phyloP scores from a whole-genome alignment of 805 yeast species.

The Ogataea sp. region DNA sequence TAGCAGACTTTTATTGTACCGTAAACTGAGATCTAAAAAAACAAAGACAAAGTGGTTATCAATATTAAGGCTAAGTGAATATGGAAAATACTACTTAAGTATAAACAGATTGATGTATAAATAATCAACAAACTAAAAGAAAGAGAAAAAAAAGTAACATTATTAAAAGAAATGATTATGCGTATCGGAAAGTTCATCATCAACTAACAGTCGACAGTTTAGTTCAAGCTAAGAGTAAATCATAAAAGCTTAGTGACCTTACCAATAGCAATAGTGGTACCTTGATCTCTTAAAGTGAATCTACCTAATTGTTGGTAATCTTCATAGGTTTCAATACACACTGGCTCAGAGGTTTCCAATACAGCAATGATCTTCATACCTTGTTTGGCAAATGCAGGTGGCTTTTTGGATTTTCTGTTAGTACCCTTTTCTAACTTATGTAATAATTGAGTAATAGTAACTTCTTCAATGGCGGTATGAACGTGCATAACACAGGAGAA shows the following conservation, averaged over 20 bases:
- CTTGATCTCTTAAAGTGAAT: conserved; percentile 97
- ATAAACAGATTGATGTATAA: too few species aligned
- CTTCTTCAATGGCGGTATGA: conserved; percentile 98
- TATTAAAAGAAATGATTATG: too few species aligned
- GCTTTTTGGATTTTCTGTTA: conserved; percentile 90
- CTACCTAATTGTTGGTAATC: conserved; percentile 96
- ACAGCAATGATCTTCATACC: conserved; percentile 98
- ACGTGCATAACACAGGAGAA: conserved; percentile 98
- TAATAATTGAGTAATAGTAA: conserved; percentile 66
- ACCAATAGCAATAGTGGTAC: conserved; percentile 97
- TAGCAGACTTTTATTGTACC: too few species aligned
- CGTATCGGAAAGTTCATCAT: too few species aligned
- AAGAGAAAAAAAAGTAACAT: too few species aligned
- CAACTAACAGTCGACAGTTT: too few species aligned
- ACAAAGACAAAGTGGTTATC: too few species aligned
- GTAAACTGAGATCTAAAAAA: too few species aligned
- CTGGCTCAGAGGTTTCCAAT: conserved; percentile 76
- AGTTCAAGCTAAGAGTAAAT: too few species aligned
- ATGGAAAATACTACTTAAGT: too few species aligned
- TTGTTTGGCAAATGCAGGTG: conserved; percentile 97
- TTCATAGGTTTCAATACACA: conserved; percentile 87
- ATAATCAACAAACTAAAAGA: too few species aligned
- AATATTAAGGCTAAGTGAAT: too few species aligned
- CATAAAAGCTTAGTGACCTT: conserved; percentile 84
- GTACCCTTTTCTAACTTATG: conserved; percentile 96